Evolutionary conservation across 2,329 filamentous ascomycete genomes (phyloP), one percentile per base, ranked within the genome.

Genomic region (Venturia aucupariae): DNA sequence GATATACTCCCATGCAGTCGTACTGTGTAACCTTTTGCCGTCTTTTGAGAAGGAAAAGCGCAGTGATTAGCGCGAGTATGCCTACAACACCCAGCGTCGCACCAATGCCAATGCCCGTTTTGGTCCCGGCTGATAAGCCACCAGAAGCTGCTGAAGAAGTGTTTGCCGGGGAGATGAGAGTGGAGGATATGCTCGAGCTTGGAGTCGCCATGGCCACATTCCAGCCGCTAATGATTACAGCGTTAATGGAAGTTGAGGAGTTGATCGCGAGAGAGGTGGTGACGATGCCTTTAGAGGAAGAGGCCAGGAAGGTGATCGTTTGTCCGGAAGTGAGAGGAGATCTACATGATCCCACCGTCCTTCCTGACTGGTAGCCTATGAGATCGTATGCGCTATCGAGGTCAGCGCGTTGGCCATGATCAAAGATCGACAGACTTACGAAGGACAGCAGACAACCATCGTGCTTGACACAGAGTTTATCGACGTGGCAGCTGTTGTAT

Each of bases 391-490:
- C 35, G 35, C 57, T 60, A 42, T 60, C n/a, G 4, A 24, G 24
- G 24, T 60, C 35, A 42, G n/a, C 27, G 6, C 27, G 13, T 27
- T 11, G 22, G 4, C 7, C 15, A 48, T 3, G 27, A 10, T 4
- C 1, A 24, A 27, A n/a, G 27, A 60, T 6, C 27, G 2, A 15
- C 13, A 41, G 30, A 27, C 59, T 44, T 42, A 60, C 59, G 35
- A 60, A 15, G 59, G 35, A 24, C 59, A 60, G 35, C 59, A 60
- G 22, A 60, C 27, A 17, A 60, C 38, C 38, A 60, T 27, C 17
- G 59, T 60, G 32, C 59, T 60, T 13, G 22, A 41, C 10, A n/a
- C 35, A 38, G 35, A 41, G 1, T 44, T 39, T 11, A 42, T 38
- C 2, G 35, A 27, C 8, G 38, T 41, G 5, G 27, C 59, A 27